Evolutionary conservation across 371 early-diverging fungal genomes (phyloP).

Genomic region (Basidiobolus meristosporus): DNA sequence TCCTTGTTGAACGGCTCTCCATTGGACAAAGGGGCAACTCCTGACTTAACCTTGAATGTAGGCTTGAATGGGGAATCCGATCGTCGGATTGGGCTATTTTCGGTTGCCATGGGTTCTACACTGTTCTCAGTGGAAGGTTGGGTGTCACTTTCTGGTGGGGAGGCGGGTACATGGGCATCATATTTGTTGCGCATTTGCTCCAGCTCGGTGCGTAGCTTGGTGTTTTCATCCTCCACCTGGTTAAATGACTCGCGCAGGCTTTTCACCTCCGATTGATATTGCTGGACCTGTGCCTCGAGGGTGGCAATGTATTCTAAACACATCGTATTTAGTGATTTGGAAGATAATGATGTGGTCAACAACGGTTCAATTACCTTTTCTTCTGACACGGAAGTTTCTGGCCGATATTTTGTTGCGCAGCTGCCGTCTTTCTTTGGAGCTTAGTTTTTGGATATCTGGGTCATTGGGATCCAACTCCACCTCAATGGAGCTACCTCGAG

Average conservation of each 20-base stretch:
- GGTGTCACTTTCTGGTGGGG: neutral
- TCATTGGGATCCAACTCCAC: too few relatives aligned
- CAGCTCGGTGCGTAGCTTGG: constrained; percentile 23
- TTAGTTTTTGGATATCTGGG: too few relatives aligned
- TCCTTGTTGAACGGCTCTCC: too few relatives aligned
- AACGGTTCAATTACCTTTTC: constrained; percentile 62
- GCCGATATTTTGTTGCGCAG: constrained; percentile 79
- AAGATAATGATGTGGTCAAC: neutral
- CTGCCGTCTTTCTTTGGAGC: constrained; percentile 61
- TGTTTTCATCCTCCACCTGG: constrained; percentile 30
- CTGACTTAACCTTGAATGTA: too few relatives aligned
- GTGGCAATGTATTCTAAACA: constrained; percentile 58
- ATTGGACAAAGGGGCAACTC: too few relatives aligned
- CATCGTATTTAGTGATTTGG: neutral
- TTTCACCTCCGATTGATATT: constrained; percentile 34
- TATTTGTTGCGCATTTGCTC: constrained; percentile 7
- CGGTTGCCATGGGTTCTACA: too few relatives aligned
- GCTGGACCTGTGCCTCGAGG: constrained; percentile 54
- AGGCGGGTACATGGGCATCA: neutral
- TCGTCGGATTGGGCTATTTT: too few relatives aligned
- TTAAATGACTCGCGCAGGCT: constrained; percentile 18
- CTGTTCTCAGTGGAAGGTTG: neutral
- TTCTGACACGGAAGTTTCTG: constrained; percentile 65
- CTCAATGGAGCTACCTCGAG: too few relatives aligned
- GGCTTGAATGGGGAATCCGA: too few relatives aligned